A percentile compares a stretch with the other conserved stretches of the same genome.
phyloP scores from a whole-genome alignment of 176 grass and related monocot genomes.

The Ampelocalamus luodianensis region DNA sequence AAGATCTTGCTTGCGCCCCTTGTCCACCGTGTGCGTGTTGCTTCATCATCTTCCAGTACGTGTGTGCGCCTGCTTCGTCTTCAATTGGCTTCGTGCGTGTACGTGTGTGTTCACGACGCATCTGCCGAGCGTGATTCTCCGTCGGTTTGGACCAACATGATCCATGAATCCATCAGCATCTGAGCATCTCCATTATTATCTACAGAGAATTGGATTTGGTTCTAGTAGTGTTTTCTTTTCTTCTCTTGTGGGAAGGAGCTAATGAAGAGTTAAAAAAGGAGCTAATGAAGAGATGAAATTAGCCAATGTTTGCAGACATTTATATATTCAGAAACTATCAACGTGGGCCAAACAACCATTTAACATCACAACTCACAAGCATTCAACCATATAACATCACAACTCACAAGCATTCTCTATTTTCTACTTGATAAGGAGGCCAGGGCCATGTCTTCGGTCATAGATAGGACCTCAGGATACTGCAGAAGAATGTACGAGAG shows the following conservation, averaged over 20 bases:
- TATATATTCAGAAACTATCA: background rate
- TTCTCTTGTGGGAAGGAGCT: background rate
- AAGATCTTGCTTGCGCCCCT: too few species aligned
- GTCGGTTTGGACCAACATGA: too few species aligned
- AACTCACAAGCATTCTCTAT: background rate
- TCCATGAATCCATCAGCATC: background rate
- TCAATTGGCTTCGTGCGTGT: too few species aligned
- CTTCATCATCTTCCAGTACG: too few species aligned
- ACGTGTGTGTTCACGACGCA: too few species aligned
- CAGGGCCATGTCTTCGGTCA: conserved; percentile 1
- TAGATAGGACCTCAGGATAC: conserved; percentile 30
- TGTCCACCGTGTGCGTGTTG: too few species aligned
- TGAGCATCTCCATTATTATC: background rate
- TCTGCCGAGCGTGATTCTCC: too few species aligned
- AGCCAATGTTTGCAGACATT: background rate
- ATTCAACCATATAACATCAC: background rate
- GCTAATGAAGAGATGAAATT: background rate
- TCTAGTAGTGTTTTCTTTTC: background rate
- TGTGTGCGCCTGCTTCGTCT: too few species aligned
- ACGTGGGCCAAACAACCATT: background rate
- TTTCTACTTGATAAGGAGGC: background rate
- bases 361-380: background rate
- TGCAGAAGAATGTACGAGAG: conserved; percentile 31
- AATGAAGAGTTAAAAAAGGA: background rate
- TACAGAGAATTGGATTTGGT: background rate